Percentiles rank a stretch among this genome's conserved stretches.
phyloP scores from a whole-genome alignment of 2,329 filamentous ascomycete genomes.

The Fusarium sulawesiense region DNA sequence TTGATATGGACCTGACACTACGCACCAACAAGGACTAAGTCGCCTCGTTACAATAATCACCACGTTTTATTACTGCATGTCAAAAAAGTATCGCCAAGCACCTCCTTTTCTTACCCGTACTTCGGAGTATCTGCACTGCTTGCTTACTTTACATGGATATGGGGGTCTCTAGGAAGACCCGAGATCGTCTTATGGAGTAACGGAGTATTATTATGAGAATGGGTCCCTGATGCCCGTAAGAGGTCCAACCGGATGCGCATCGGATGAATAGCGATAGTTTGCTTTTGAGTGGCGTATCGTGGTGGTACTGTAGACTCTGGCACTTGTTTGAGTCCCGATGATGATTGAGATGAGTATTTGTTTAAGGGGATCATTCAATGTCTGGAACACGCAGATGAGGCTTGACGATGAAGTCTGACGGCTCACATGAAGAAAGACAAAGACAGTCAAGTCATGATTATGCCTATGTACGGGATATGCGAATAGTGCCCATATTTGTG shows the following conservation, averaged over 20 bases:
- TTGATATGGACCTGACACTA: constrained; percentile 28
- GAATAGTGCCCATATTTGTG: constrained; percentile 40
- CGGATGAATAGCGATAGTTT: constrained; percentile 14
- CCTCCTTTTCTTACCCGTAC: constrained; percentile 44
- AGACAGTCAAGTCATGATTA: constrained; percentile 13
- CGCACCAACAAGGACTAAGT: constrained; percentile 21
- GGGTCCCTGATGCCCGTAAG: constrained; percentile 25
- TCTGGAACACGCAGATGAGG: constrained; percentile 33
- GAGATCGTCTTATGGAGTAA: constrained; percentile 36
- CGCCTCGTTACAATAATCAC: constrained; percentile 26
- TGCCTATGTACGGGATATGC: constrained; percentile 13
- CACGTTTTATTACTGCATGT: constrained; percentile 27
- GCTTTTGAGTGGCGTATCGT: constrained; percentile 7
- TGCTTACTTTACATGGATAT: constrained; percentile 10
- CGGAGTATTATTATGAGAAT: constrained; percentile 10
- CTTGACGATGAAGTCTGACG: constrained; percentile 30
- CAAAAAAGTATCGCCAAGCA: constrained; percentile 32
- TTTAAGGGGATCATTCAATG: constrained; percentile 16
- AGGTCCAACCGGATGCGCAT: constrained; percentile 20
- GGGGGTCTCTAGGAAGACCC: constrained; percentile 32
- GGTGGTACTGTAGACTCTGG: neutral
- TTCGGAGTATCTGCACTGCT: neutral
- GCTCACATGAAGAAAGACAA: constrained; percentile 14
- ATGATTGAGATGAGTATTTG: constrained; percentile 28
- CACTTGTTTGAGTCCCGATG: constrained; percentile 18